Base-by-base conservation (phyloP, 768 basidiomycete genomes). In the Podaxis rugospora region DNA sequence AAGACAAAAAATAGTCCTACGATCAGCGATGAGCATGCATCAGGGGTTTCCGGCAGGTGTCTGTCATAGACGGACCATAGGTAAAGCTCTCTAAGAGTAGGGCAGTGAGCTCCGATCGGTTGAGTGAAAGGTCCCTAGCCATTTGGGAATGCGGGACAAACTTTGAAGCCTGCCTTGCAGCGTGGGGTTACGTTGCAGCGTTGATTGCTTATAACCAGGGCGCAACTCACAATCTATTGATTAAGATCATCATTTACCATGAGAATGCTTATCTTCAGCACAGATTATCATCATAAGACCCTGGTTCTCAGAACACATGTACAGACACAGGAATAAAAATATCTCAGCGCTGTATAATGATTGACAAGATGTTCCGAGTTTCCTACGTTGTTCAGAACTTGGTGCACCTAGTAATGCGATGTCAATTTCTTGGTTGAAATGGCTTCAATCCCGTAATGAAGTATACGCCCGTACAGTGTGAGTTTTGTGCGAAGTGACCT, bases 1-100 rank as follows among this genome's bases (percentile, higher is more conserved):
- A 60, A 35, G 14, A 60, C 28, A 10, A 60, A 28, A 21, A 60
- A 60, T 32, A 60, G 36, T 11, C 59, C 59, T 60, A n/a, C 23
- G 5, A 13, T 28, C n/a, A 10, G 14, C 3, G 11, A 3, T 5
- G n/a, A 10, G 23, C 5, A 18, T 1, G 4, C 0, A 23, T 39
- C 9, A 39, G 49, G 5, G 25, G 5, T 10, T 5, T 23, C 18
- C 14, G 7, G 11, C 2, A 23, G 18, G 11, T 44, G 1, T n/a
- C 42, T 44, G 14, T 9, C 21, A 25, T 13, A 21, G 13, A 49
- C 47, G 5, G 14, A 59, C 59, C 59, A 14, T 60, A 60, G 16
- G 53, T 23, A 6, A 60, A 18, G 42, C 59, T 60, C 40, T 60
- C 59, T n/a, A 60, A 25, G 3, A 60, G 18, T 11, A 60, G 40